Base-by-base conservation (phyloP, 768 basidiomycete genomes). In the Termitomyces sp. region DNA sequence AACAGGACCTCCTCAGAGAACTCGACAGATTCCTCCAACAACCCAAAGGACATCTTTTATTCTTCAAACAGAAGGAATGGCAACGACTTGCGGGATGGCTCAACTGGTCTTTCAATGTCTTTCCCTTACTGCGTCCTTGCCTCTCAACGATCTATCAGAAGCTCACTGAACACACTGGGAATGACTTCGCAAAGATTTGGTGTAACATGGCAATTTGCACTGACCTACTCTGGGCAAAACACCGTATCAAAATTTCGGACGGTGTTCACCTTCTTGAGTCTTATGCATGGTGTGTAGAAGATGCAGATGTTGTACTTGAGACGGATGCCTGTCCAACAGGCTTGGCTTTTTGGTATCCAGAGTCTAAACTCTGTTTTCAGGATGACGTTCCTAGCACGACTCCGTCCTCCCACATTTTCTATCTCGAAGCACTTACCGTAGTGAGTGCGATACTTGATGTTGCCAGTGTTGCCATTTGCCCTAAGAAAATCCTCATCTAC, bases 51-150 rank as follows among this genome's bases (percentile, higher is more conserved):
- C 28, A 4, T 4, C 28, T n/a, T n/a, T n/a, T n/a, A n/a, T n/a
- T n/a, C n/a, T n/a, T n/a, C n/a, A n/a, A n/a, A n/a, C n/a, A n/a
- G n/a, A 33, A 32, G n/a, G 22, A 51, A 12, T 60, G 54, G 53
- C 59, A 60, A 32, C 13, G 15, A 1, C 39, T 60, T 0, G 54
- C 46, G 1, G 59, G 54, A 0, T 55, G 54, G 54, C 16, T 60
- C 4, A 60, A 60, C 22, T 60, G 59, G 54, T 48, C 46, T 0
- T 60, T 60, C 50, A 60, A 60, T 40, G 44, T 60, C 52, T 60
- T 60, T 16, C 59, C 59, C 5, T 28, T 54, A n/a, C 42, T 55
- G 1, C 15, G 46, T 4, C 59, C 54, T 2, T 60, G 52, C 44
- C 32, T 46, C 0, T 6, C 35, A 2, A 15, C 2, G 0, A 22